Base-by-base conservation (phyloP, 1,139 yeast species). In the Pichia sp. region DNA sequence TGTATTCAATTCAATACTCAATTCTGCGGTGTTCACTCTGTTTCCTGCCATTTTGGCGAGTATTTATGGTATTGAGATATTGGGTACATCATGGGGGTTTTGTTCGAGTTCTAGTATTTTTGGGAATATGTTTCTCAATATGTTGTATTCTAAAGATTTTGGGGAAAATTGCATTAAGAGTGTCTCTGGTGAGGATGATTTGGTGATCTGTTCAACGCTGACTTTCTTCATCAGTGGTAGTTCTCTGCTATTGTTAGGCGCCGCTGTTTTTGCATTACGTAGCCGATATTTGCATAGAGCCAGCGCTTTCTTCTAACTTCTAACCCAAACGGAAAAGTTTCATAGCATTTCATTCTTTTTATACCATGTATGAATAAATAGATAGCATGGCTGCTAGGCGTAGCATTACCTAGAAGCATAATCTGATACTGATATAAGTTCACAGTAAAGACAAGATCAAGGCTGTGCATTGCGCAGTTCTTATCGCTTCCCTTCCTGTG, bases 11-110 rank as follows among this genome's bases (percentile, higher is more conserved):
- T 53, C 60, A 6, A 37, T 50, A 21, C 34, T 56, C 21, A 55
- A 55, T 33, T 53, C 60, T n/a, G 39, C 53, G n/a, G 44, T 55
- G 8, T 56, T 51, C 36, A 55, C 60, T 2, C 29, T 55, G 28
- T 53, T 55, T 33, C 60, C 60, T 1, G 59, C 60, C 11, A 48
- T 56, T 22, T 37, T 55, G 18, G 60, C 59, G 8, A 50, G 54
- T 21, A 49, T 55, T 15, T 56, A 56, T 38, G 60, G 60, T 10
- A 44, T 55, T 16, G 60, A 56, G 15, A 47, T 56, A 16, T 35
- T 56, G 23, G 60, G 60, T 7, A 53, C 59, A 12, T 55, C 60
- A 4, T 56, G 59, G 56, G 60, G 60, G 2, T 29, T 53, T 9
- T 56, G 56, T 33, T 46, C 55, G 6, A 45, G 50, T 14, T 48